A percentile compares a stretch with the other conserved stretches of the same genome.
Evolutionary conservation across 2,329 filamentous ascomycete species (phyloP).

Genomic region (Juglanconis juglandina): DNA sequence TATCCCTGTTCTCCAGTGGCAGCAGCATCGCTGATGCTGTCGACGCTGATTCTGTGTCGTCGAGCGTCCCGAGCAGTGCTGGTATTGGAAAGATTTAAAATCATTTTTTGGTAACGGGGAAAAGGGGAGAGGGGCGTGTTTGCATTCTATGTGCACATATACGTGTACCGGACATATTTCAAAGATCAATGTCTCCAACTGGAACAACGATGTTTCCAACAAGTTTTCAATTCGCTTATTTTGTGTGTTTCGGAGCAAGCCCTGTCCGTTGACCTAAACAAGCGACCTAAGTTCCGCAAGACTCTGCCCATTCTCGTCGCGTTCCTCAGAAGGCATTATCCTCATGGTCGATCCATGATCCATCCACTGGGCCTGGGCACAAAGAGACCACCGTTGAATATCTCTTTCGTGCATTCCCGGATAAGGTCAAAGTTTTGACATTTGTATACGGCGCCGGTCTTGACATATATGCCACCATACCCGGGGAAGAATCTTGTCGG

Average conservation of each 20-base stretch:
- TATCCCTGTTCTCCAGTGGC: constrained; percentile 46
- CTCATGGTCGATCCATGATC: neutral
- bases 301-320: neutral
- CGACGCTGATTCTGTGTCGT: constrained; percentile 32
- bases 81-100: constrained; percentile 43
- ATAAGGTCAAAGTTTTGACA: neutral
- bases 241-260: neutral
- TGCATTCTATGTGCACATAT: neutral
- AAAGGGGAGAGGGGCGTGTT: neutral
- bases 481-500: neutral
- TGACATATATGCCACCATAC: neutral
- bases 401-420: neutral
- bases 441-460: neutral
- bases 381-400: neutral
- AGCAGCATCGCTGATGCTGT: constrained; percentile 48
- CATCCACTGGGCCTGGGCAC: neutral
- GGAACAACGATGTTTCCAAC: too few relatives aligned
- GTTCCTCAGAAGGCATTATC: neutral
- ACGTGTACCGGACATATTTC: neutral
- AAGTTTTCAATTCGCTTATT: neutral
- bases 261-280: neutral
- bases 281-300: too few relatives aligned
- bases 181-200: neutral
- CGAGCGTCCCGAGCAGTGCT: constrained; percentile 37
- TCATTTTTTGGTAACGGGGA: neutral